Conservation (phyloP, 352 stramenopile genomes). For the Peronospora destructor region DNA sequence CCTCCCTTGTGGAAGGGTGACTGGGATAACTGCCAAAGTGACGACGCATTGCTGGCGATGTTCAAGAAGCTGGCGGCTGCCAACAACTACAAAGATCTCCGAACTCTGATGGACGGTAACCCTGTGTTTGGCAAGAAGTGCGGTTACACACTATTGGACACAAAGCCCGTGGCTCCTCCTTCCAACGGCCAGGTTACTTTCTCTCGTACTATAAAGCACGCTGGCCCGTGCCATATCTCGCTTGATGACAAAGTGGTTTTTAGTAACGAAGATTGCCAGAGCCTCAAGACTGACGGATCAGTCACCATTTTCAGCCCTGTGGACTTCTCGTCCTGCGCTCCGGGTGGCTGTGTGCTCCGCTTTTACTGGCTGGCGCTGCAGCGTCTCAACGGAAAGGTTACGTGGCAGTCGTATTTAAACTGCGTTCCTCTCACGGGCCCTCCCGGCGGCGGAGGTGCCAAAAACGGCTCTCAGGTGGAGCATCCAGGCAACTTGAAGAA, state of each 20-base stretch:
- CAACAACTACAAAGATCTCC: slow-evolving; percentile 24
- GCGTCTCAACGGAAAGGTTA: slow-evolving; percentile 11
- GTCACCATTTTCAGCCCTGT: slow-evolving; percentile 31
- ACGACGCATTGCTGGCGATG: slow-evolving; percentile 12
- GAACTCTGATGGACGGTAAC: slow-evolving; percentile 23
- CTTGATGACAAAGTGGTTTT: slow-evolving; percentile 28
- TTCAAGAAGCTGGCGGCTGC: slow-evolving; percentile 23
- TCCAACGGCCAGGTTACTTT: slow-evolving; percentile 19
- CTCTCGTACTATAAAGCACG: slow-evolving; percentile 24
- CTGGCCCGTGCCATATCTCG: slow-evolving; percentile 28
- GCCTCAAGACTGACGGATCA: slow-evolving; percentile 19
- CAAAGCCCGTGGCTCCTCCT: slow-evolving; percentile 15
- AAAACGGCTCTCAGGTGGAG: too few species aligned
- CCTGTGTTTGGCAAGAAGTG: not conserved
- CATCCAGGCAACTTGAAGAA: too few species aligned
- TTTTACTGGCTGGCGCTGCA: slow-evolving; percentile 36
- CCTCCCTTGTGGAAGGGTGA: slow-evolving; percentile 19
- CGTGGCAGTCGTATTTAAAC: slow-evolving; percentile 35
- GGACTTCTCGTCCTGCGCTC: slow-evolving; percentile 27
- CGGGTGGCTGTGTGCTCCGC: slow-evolving; percentile 27
- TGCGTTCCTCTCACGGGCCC: slow-evolving; percentile 22
- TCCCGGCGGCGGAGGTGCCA: too few species aligned
- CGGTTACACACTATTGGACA: slow-evolving; percentile 22
- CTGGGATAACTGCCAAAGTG: slow-evolving; percentile 16
- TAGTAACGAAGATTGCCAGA: slow-evolving; percentile 29